Conservation (phyloP, 305 asterid species). For the Plantago coronopus region DNA sequence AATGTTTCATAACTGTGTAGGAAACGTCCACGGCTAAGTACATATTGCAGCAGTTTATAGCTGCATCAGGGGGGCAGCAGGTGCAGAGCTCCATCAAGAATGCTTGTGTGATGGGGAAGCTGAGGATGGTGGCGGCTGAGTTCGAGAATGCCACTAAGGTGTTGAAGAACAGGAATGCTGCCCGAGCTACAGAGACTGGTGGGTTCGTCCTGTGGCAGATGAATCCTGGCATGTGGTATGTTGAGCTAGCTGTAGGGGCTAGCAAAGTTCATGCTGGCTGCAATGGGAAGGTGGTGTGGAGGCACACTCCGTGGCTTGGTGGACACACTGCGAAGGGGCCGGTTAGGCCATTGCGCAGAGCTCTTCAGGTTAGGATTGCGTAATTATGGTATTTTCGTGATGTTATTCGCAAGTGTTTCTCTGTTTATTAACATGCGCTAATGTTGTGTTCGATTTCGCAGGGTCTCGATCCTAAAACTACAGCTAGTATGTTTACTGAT, state of each 20-base stretch:
- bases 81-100: slow-evolving; percentile 59
- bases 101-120: slow-evolving; percentile 73
- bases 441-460: slow-evolving; percentile 21
- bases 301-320: slow-evolving; percentile 88
- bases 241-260: slow-evolving; percentile 84
- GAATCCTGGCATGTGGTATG: slow-evolving; percentile 91
- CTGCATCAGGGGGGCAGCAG: slow-evolving; percentile 75
- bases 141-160: slow-evolving; percentile 65
- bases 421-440: neutral
- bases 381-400: neutral
- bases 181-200: slow-evolving; percentile 54
- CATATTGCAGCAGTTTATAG: slow-evolving; percentile 71
- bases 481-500: slow-evolving; percentile 60
- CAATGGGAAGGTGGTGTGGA: slow-evolving; percentile 74
- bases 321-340: slow-evolving; percentile 87
- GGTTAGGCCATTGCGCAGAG: slow-evolving; percentile 67
- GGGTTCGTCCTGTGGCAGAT: slow-evolving; percentile 88
- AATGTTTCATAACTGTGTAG: slow-evolving; percentile 29
- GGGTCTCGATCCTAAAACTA: slow-evolving; percentile 83
- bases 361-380: slow-evolving; percentile 53
- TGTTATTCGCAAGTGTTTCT: neutral
- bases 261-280: slow-evolving; percentile 85
- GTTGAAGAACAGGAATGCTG: slow-evolving; percentile 50
- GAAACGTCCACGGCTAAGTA: slow-evolving; percentile 74
- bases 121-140: slow-evolving; percentile 74